Conservation (phyloP, 169 alveolate genomes). For the Plasmodium relictum region DNA sequence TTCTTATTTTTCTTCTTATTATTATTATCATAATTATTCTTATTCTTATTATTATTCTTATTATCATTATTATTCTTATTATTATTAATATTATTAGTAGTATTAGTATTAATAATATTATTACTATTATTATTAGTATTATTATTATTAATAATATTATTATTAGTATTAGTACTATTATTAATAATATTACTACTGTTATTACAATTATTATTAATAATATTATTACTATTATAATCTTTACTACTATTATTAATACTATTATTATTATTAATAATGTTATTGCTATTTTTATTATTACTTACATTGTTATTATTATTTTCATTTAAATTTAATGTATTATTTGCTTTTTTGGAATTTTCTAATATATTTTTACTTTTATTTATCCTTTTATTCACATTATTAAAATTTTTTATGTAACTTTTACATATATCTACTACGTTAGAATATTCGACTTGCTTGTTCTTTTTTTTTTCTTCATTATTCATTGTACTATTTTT, state of each 20-base stretch:
- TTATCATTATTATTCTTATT: too few relatives aligned
- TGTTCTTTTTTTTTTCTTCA: background rate
- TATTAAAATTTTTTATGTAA: conserved; percentile 43
- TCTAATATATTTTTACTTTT: background rate
- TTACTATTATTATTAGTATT: background rate
- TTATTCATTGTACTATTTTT: conserved; percentile 5
- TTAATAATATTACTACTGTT: background rate
- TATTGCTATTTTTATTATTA: too few relatives aligned
- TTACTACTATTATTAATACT: background rate
- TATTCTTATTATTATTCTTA: too few relatives aligned
- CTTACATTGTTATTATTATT: too few relatives aligned
- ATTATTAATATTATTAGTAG: too few relatives aligned
- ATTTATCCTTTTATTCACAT: conserved; percentile 3
- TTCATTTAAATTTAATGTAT: background rate
- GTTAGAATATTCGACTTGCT: conserved; percentile 36
- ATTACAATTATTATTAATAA: background rate
- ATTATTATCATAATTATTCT: background rate
- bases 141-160: background rate
- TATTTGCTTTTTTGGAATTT: background rate
- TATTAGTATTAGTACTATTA: background rate
- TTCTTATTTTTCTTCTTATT: too few relatives aligned
- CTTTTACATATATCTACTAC: conserved; percentile 54
- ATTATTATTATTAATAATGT: too few relatives aligned
- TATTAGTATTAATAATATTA: background rate
- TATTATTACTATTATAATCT: background rate